Conservation (phyloP, 2,329 filamentous ascomycete species). For the Ophiostoma ips region DNA sequence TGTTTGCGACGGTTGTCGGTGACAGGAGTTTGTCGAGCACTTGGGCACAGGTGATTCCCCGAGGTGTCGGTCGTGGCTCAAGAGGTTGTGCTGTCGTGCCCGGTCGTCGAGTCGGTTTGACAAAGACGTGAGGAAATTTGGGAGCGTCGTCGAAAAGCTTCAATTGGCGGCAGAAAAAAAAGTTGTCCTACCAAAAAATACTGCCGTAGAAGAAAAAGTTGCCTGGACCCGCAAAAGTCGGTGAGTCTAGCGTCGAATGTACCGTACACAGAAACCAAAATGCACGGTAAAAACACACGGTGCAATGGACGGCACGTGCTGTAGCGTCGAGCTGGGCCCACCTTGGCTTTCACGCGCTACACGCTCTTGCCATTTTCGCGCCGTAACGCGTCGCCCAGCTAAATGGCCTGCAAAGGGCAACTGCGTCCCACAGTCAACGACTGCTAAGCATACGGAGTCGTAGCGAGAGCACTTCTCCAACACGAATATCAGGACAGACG, state of each 20-base stretch:
- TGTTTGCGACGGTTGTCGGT: not conserved
- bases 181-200: not conserved
- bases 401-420: slow-evolving; percentile 7
- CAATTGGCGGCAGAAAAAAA: slow-evolving; percentile 13
- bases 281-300: not conserved
- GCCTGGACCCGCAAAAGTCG: slow-evolving; percentile 5
- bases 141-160: not conserved
- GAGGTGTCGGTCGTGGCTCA: not conserved
- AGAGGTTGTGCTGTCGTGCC: not conserved
- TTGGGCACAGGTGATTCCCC: not conserved
- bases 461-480: not conserved
- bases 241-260: not conserved
- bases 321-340: slow-evolving; percentile 3
- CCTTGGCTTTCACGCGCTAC: slow-evolving; percentile 3
- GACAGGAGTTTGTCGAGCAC: not conserved
- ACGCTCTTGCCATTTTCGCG: slow-evolving; percentile 8
- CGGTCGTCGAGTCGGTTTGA: not conserved
- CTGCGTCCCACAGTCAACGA: slow-evolving; percentile 3
- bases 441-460: not conserved
- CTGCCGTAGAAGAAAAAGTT: slow-evolving; percentile 11
- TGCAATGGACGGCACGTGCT: slow-evolving; percentile 3
- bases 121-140: slow-evolving; percentile 3
- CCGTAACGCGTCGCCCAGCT: slow-evolving; percentile 7
- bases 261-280: not conserved
- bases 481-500: not conserved